Percentiles rank a stretch among this genome's conserved stretches.
Evolutionary conservation across 371 early-diverging fungal species (phyloP).

Genomic region (Zychaea mexicana): DNA sequence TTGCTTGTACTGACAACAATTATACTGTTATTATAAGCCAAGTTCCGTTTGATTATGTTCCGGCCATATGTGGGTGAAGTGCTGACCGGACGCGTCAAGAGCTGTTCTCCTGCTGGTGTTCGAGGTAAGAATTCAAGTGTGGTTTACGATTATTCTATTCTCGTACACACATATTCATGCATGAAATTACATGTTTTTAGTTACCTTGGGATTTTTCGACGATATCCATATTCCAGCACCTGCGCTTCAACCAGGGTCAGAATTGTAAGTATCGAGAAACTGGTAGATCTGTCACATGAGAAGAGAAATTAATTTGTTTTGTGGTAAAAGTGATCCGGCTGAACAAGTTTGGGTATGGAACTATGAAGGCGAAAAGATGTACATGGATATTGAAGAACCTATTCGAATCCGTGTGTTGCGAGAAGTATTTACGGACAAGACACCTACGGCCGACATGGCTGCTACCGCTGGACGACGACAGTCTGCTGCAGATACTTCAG

Average conservation of each 20-base stretch:
- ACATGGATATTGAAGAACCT: constrained; percentile 79
- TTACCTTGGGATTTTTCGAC: constrained; percentile 90
- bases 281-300: too few relatives aligned
- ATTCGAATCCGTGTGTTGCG: constrained; percentile 80
- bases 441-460: constrained; percentile 57
- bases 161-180: neutral
- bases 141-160: neutral
- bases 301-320: neutral
- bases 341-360: constrained; percentile 91
- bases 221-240: constrained; percentile 83
- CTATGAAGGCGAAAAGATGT: constrained; percentile 82
- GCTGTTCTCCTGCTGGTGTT: constrained; percentile 71
- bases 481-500: constrained; percentile 48
- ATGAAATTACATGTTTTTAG: constrained; percentile 38
- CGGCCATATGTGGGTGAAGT: constrained; percentile 91
- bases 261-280: too few relatives aligned
- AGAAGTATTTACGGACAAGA: constrained; percentile 80
- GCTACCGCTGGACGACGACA: constrained; percentile 31
- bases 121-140: constrained; percentile 44
- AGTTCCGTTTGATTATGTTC: constrained; percentile 87
- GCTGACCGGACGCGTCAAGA: constrained; percentile 77
- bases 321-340: constrained; percentile 52
- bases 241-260: constrained; percentile 63
- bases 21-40: too few relatives aligned
- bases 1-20: too few relatives aligned